Evolutionary conservation across 2,329 filamentous ascomycete species (phyloP).

Genomic region (Pleurostoma richardsiae): DNA sequence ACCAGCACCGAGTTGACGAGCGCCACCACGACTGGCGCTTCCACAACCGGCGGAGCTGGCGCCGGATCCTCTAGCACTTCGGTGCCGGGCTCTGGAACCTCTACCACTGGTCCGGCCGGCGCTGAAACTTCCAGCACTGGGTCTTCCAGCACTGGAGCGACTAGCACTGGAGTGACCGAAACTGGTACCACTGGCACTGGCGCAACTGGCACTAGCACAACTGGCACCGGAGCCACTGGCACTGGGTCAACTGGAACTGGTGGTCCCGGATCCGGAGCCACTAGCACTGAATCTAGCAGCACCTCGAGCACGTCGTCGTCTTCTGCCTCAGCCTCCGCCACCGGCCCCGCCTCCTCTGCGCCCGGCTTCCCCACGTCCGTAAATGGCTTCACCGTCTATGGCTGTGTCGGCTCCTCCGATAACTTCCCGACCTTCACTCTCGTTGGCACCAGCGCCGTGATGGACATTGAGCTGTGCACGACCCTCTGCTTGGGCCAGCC

Average conservation of each 20-base stretch:
- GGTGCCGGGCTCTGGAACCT: too few relatives aligned
- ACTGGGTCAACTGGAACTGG: background rate
- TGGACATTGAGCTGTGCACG: background rate
- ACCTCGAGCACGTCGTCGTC: background rate
- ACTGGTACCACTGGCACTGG: background rate
- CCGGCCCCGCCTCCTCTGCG: background rate
- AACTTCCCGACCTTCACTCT: background rate
- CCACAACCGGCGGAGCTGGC: too few relatives aligned
- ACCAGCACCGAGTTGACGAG: too few relatives aligned
- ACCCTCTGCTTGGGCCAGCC: background rate
- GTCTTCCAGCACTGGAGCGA: too few relatives aligned
- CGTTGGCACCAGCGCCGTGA: background rate
- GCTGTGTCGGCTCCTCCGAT: background rate
- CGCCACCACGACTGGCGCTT: too few relatives aligned
- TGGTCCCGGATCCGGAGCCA: background rate
- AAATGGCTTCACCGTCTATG: background rate
- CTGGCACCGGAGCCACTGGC: background rate
- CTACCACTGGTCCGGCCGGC: too few relatives aligned
- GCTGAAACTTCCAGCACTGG: too few relatives aligned
- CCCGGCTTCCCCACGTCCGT: background rate
- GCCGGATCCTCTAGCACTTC: too few relatives aligned
- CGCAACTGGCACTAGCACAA: background rate
- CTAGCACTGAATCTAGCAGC: background rate
- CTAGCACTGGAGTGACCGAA: too few relatives aligned
- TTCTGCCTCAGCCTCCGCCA: background rate